Evolutionary conservation across 148 eudicot genomes (phyloP).

Genomic region (Suaeda aralocaspica): DNA sequence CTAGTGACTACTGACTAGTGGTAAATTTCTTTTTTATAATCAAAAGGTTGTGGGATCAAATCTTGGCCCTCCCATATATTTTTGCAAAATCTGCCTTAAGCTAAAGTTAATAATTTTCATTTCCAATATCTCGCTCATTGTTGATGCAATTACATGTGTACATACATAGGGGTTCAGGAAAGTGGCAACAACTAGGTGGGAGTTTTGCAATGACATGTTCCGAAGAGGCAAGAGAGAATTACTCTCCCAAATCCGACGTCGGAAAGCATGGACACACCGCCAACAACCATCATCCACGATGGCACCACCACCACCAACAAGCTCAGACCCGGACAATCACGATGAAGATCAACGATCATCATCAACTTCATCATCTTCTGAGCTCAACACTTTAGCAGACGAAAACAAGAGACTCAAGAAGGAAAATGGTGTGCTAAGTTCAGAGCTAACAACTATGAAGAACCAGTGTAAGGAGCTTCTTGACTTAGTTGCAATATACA

Average conservation of each 20-base stretch:
- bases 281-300: conserved; percentile 22
- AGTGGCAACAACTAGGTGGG: conserved; percentile 82
- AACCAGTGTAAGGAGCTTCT: conserved; percentile 70
- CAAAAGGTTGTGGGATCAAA: too few relatives aligned
- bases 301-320: neutral
- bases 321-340: conserved; percentile 3
- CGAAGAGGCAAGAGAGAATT: conserved; percentile 53
- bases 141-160: neutral
- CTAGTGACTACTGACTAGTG: too few relatives aligned
- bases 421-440: conserved; percentile 56
- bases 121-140: too few relatives aligned
- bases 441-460: conserved; percentile 60
- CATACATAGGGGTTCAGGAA: conserved; percentile 71
- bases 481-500: conserved; percentile 45
- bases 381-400: conserved; percentile 41
- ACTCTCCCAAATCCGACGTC: conserved; percentile 62
- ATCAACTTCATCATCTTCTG: conserved; percentile 63
- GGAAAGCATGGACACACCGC: conserved; percentile 54
- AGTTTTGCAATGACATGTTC: conserved; percentile 78
- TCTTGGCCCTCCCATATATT: too few relatives aligned
- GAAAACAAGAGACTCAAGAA: conserved; percentile 72
- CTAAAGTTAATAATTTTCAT: too few relatives aligned
- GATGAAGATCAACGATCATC: conserved; percentile 69
- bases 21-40: too few relatives aligned
- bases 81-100: too few relatives aligned